phyloP scores from a whole-genome alignment of 352 stramenopile genomes.

The Aphanomyces astaci region DNA sequence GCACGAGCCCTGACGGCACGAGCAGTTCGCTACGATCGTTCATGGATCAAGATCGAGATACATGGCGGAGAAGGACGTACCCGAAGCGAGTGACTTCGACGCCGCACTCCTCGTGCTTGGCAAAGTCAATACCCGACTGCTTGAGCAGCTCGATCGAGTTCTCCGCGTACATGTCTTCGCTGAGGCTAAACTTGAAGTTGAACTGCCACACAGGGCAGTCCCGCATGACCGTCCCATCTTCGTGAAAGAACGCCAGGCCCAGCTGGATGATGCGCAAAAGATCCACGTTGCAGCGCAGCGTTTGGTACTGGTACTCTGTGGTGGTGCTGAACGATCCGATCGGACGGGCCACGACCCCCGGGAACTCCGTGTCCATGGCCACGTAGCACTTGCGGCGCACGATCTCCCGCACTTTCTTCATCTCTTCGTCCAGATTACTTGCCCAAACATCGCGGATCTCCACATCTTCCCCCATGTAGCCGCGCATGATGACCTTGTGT shows the following conservation, averaged over 20 bases:
- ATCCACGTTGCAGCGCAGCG: conserved; percentile 98
- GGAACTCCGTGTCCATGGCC: conserved; percentile 99
- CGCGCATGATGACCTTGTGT: conserved; percentile 4
- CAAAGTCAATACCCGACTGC: conserved; percentile 97
- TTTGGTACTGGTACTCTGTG: conserved; percentile 98
- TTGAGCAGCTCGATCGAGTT: conserved; percentile 99
- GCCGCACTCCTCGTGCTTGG: conserved; percentile 90
- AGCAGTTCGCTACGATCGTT: conserved; percentile 85
- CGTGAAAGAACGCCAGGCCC: conserved; percentile 95
- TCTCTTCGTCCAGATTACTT: conserved; percentile 90
- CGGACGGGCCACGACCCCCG: conserved; percentile 95
- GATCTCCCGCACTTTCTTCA: conserved; percentile 94
- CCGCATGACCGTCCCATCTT: conserved; percentile 90
- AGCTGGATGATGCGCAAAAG: conserved; percentile 98
- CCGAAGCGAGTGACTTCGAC: conserved; percentile 97
- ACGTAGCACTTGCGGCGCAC: conserved; percentile 96
- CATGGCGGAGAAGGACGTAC: neutral
- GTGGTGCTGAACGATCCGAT: conserved; percentile 94
- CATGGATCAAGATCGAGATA: neutral
- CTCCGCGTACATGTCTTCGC: conserved; percentile 99
- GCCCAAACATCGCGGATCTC: conserved; percentile 94
- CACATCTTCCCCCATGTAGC: conserved; percentile 53
- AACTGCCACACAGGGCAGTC: conserved; percentile 98
- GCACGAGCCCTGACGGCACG: conserved; percentile 95
- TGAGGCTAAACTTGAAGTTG: conserved; percentile 98